Evolutionary conservation across 306 rosid genomes (phyloP).

Genomic region (Citrullus mucosospermus): DNA sequence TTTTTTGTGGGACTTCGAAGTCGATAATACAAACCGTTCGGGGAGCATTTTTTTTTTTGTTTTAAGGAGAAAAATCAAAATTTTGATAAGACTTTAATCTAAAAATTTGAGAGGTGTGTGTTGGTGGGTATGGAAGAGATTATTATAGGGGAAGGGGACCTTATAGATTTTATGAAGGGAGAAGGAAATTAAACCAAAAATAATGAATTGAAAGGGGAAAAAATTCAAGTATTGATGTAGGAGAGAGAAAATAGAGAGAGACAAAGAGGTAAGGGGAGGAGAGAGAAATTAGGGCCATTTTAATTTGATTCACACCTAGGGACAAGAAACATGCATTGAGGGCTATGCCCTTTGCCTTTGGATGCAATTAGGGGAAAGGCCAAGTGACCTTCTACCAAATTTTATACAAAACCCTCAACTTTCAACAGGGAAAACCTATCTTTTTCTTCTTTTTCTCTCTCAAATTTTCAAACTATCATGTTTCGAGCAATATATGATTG

Average conservation of each 20-base stretch:
- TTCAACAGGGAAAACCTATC: slow-evolving; percentile 5
- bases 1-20: no score
- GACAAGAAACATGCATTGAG: slow-evolving; percentile 8
- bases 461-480: neutral
- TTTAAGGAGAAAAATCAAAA: neutral
- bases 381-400: slow-evolving; percentile 3
- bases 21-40: no score
- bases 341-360: slow-evolving; percentile 1
- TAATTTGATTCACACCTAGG: neutral
- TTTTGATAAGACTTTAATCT: neutral
- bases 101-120: neutral
- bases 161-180: neutral
- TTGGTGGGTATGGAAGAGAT: neutral
- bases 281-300: slow-evolving; percentile 4
- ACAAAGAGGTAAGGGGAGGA: slow-evolving; percentile 9
- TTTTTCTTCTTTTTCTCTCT: neutral
- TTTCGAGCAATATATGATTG: neutral
- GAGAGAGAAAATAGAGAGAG: neutral
- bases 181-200: no score
- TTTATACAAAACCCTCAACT: slow-evolving; percentile 1
- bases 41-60: neutral
- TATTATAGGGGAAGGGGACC: neutral
- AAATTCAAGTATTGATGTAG: neutral
- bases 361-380: neutral
- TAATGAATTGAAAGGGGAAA: no score